Evolutionary conservation across 495 filamentous ascomycete genomes (phyloP).

Genomic region (Xylaria flabelliformis): DNA sequence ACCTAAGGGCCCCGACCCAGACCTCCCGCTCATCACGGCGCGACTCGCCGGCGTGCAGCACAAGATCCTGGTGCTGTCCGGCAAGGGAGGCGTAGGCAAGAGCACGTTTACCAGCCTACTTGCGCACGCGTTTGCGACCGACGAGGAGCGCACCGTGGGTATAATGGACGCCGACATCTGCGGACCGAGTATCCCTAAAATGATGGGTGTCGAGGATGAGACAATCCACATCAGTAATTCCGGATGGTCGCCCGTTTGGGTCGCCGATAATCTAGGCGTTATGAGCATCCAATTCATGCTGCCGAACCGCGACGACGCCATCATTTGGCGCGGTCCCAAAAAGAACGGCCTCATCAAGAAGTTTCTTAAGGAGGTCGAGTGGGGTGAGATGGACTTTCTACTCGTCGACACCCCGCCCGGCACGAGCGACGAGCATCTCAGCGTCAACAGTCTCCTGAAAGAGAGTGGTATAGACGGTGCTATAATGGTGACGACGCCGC

Average conservation of each 20-base stretch:
- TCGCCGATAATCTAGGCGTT: constrained; percentile 84
- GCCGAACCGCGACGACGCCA: constrained; percentile 86
- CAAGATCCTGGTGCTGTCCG: constrained; percentile 89
- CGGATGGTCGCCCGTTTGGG: constrained; percentile 95
- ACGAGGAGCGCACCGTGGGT: constrained; percentile 76
- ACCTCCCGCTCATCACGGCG: constrained; percentile 83
- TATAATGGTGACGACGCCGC: constrained; percentile 91
- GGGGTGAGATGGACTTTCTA: constrained; percentile 92
- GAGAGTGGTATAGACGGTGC: constrained; percentile 91
- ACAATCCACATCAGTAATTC: constrained; percentile 82
- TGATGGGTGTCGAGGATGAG: constrained; percentile 95
- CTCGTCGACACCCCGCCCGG: constrained; percentile 95
- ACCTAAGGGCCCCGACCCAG: constrained; percentile 95
- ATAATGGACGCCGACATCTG: constrained; percentile 98
- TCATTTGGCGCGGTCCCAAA: constrained; percentile 97
- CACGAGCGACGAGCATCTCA: constrained; percentile 92
- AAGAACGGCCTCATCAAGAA: constrained; percentile 98
- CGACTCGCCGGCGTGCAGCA: constrained; percentile 82
- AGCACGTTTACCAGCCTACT: constrained; percentile 88
- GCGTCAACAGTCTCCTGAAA: constrained; percentile 85
- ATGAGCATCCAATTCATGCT: constrained; percentile 99
- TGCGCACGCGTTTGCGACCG: constrained; percentile 82
- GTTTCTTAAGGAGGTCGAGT: constrained; percentile 95
- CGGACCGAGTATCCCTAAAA: constrained; percentile 92
- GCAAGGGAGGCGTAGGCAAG: constrained; percentile 97